These are phyloP conservation scores for Cytidiella melzeri DNA, from an alignment of 768 basidiomycete species.

Conservation along the genomic window DNA sequence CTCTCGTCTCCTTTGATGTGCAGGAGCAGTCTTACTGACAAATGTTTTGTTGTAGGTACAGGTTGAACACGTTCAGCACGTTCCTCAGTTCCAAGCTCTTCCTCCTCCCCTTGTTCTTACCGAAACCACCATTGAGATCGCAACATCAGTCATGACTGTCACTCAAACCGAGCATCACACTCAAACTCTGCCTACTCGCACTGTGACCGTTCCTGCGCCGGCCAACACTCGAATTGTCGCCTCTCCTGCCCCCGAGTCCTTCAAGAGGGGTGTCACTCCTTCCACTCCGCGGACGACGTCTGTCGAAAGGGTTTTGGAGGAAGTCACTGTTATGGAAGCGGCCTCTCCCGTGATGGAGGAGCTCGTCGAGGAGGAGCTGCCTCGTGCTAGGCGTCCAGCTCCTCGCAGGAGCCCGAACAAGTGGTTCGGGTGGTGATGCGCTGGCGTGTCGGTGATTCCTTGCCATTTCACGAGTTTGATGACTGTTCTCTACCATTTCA, in stretches of 20 bases:
- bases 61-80: conserved; percentile 11
- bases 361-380: conserved; percentile 34
- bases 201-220: conserved; percentile 67
- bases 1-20: conserved; percentile 24
- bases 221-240: conserved; percentile 74
- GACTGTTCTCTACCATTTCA: conserved; percentile 27
- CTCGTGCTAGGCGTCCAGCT: conserved; percentile 10
- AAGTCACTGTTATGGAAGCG: conserved; percentile 33
- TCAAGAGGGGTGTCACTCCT: conserved; percentile 49
- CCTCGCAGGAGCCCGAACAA: conserved; percentile 19
- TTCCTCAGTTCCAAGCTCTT: conserved; percentile 32
- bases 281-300: conserved; percentile 68
- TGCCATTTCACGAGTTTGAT: too few relatives aligned
- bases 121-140: conserved; percentile 52
- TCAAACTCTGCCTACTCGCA: conserved; percentile 27
- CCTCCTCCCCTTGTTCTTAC: conserved; percentile 36
- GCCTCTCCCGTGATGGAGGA: conserved; percentile 33
- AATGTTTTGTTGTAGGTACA: conserved; percentile 10
- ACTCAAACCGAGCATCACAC: conserved; percentile 30
- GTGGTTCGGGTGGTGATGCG: conserved; percentile 25
- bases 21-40: conserved; percentile 17
- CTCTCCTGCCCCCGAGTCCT: conserved; percentile 62
- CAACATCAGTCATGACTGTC: conserved; percentile 46
- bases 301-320: conserved; percentile 55
- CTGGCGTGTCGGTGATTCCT: conserved; percentile 2